These are phyloP conservation scores for Piromyces sp. DNA, from an alignment of 192 early-diverging fungal genomes.

Conservation along the genomic window DNA sequence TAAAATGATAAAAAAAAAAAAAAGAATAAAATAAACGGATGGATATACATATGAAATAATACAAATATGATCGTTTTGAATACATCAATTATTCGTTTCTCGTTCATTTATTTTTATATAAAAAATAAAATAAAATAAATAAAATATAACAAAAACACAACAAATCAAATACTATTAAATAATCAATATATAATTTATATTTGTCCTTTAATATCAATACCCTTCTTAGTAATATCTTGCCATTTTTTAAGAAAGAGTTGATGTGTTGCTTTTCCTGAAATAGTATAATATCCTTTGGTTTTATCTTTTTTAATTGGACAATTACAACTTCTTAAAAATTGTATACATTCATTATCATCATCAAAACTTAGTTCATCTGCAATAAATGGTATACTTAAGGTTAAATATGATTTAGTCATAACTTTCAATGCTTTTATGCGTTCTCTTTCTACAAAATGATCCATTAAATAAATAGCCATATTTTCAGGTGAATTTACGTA, in stretches of 20 bases:
- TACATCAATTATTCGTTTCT: too few relatives aligned
- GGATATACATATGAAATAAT: too few relatives aligned
- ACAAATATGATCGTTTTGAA: too few relatives aligned
- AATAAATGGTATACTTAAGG: neutral
- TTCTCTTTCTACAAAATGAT: conserved; percentile 78
- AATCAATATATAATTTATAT: neutral
- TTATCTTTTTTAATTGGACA: neutral
- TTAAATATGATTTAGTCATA: conserved; percentile 56
- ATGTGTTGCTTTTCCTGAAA: neutral
- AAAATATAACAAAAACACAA: too few relatives aligned
- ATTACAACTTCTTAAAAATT: neutral
- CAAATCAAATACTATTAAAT: too few relatives aligned
- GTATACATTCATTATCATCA: neutral
- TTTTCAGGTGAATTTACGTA: conserved; percentile 53
- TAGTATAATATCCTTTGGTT: neutral
- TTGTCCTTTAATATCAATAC: neutral
- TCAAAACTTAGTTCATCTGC: neutral
- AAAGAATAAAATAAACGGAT: too few relatives aligned
- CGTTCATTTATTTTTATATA: too few relatives aligned
- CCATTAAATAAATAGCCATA: conserved; percentile 79
- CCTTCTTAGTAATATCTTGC: neutral
- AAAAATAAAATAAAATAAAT: too few relatives aligned
- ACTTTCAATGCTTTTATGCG: conserved; percentile 54
- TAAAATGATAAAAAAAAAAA: too few relatives aligned
- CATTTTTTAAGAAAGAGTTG: neutral